These are phyloP conservation scores for Heimioporus punctisporus DNA, from an alignment of 1,284 basidiomycete species.

Conservation along the genomic window DNA sequence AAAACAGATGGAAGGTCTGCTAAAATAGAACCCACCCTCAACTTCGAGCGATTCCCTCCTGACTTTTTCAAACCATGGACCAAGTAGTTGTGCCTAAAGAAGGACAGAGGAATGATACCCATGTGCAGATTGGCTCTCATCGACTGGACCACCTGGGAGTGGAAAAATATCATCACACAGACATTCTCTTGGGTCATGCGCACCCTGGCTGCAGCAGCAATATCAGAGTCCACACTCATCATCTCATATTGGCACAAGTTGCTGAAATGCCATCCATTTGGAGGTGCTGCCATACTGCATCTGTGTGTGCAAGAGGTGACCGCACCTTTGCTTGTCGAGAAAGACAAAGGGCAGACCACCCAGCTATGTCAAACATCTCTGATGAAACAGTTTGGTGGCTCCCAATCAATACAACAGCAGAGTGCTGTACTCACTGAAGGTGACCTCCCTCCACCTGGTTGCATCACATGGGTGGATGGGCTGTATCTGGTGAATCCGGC, in stretches of 20 bases:
- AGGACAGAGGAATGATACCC: accelerated
- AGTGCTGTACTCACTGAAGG: background rate
- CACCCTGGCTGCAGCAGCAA: background rate
- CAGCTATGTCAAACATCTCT: too few relatives aligned
- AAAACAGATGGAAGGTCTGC: background rate
- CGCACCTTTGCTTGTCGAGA: background rate
- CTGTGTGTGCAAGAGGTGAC: accelerated
- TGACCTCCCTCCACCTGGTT: background rate
- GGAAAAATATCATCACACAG: background rate
- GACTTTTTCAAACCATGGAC: background rate
- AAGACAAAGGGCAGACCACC: background rate
- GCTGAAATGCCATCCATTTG: background rate
- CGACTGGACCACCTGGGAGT: conserved; percentile 1
- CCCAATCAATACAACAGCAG: too few relatives aligned
- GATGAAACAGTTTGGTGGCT: too few relatives aligned
- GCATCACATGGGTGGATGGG: background rate
- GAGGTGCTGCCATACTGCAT: background rate
- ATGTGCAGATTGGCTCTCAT: background rate
- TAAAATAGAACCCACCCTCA: background rate
- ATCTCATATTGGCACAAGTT: conserved; percentile 1
- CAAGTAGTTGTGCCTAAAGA: background rate
- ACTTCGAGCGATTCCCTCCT: background rate
- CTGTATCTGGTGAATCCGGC: background rate
- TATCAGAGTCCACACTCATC: background rate
- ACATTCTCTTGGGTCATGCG: background rate